phyloP scores from a whole-genome alignment of 441 rosid genomes.

The Euphorbia corollata region DNA sequence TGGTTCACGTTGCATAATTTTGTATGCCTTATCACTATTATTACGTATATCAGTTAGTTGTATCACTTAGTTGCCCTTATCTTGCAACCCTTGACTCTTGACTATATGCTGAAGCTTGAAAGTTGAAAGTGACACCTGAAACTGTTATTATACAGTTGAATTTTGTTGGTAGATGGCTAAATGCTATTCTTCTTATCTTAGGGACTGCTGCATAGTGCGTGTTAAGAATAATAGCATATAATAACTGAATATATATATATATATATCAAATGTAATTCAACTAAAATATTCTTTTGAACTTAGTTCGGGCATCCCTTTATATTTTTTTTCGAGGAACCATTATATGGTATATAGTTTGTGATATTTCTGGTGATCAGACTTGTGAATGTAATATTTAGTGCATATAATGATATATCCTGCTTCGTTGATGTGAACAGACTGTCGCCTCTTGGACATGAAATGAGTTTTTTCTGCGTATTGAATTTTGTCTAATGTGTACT shows the following conservation, averaged over 20 bases:
- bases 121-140: background rate
- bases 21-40: background rate
- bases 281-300: background rate
- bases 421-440: slow-evolving; percentile 16
- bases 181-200: slow-evolving; percentile 1
- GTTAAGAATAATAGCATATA: background rate
- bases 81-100: background rate
- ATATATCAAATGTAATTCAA: background rate
- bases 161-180: background rate
- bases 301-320: background rate
- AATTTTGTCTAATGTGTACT: slow-evolving; percentile 28
- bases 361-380: background rate
- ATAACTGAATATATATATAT: background rate
- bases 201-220: background rate
- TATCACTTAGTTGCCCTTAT: background rate
- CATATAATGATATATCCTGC: slow-evolving; percentile 9
- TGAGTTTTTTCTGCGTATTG: slow-evolving; percentile 20
- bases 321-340: background rate
- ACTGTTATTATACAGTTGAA: background rate
- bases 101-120: background rate
- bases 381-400: background rate
- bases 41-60: too few relatives aligned
- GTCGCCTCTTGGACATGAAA: slow-evolving; percentile 21
- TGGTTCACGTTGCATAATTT: slow-evolving; percentile 1
- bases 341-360: background rate